Evolutionary conservation across 2,329 filamentous ascomycete genomes (phyloP).

Genomic region (Pezicula radicicola): DNA sequence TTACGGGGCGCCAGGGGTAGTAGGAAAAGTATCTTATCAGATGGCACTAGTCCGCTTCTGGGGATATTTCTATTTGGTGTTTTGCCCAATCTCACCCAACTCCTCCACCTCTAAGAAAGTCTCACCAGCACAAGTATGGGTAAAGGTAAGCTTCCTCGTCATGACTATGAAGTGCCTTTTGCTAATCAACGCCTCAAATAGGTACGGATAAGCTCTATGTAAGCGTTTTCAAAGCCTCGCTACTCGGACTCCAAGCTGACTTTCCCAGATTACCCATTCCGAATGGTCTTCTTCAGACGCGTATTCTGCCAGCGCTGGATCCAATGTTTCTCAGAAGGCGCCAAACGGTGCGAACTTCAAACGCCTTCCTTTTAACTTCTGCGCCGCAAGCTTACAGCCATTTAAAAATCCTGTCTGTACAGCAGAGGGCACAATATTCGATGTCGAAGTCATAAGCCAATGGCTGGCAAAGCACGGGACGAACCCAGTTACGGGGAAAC

Average conservation of each 20-base stretch:
- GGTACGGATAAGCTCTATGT: conserved; percentile 51
- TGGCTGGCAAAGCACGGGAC: conserved; percentile 95
- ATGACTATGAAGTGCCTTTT: background rate
- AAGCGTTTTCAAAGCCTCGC: conserved; percentile 22
- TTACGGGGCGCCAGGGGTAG: no score
- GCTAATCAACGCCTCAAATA: conserved; percentile 10
- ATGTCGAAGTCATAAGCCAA: conserved; percentile 87
- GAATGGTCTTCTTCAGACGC: conserved; percentile 94
- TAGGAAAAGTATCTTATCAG: no score
- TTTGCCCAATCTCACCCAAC: background rate
- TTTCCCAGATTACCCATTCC: conserved; percentile 81
- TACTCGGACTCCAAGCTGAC: background rate
- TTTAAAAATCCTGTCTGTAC: conserved; percentile 96
- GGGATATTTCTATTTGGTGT: background rate
- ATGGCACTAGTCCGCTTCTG: background rate
- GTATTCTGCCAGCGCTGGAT: conserved; percentile 76
- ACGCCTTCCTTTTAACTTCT: conserved; percentile 95
- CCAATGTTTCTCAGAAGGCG: conserved; percentile 61
- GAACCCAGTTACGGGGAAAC: conserved; percentile 82
- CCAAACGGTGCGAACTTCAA: conserved; percentile 67
- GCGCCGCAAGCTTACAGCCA: conserved; percentile 90
- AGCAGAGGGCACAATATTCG: conserved; percentile 81
- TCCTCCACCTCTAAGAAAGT: background rate
- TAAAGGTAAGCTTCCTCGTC: conserved; percentile 19
- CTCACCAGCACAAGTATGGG: conserved; percentile 15